Conservation (phyloP, 2,329 filamentous ascomycete genomes). For the Pseudogymnoascus sp. region DNA sequence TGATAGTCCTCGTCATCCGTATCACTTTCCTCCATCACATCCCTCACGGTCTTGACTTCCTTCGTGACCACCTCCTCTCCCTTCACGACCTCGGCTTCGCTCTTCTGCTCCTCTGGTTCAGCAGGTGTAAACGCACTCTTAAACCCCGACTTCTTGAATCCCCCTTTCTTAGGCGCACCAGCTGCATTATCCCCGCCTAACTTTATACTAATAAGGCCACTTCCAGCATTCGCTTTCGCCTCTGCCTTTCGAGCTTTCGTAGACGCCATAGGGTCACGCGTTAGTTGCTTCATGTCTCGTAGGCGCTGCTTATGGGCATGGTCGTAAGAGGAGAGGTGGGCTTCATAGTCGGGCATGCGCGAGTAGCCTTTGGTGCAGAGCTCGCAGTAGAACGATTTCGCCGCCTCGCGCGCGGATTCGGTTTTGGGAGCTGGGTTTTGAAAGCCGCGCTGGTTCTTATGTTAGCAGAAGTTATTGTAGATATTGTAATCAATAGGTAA, state of each 20-base stretch:
- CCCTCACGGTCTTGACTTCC: constrained; percentile 24
- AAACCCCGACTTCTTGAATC: constrained; percentile 78
- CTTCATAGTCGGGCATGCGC: constrained; percentile 93
- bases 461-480: background rate
- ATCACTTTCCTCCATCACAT: constrained; percentile 46
- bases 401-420: constrained; percentile 64
- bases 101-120: constrained; percentile 38
- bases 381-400: constrained; percentile 75
- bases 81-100: constrained; percentile 23
- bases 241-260: constrained; percentile 63
- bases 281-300: constrained; percentile 82
- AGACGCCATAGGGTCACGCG: constrained; percentile 61
- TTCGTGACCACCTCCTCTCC: constrained; percentile 27
- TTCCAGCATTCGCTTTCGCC: constrained; percentile 57
- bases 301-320: constrained; percentile 89
- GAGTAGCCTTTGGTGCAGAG: constrained; percentile 92
- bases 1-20: constrained; percentile 68
- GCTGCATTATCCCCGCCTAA: constrained; percentile 37
- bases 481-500: background rate
- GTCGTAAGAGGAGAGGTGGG: constrained; percentile 89
- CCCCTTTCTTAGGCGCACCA: constrained; percentile 58
- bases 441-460: constrained; percentile 30
- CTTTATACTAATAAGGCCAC: constrained; percentile 62
- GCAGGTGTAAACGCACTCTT: constrained; percentile 65
- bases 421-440: constrained; percentile 46